Percentiles rank a stretch among this genome's conserved stretches.
These are phyloP conservation scores for Aspergillus biplanus DNA, from an alignment of 495 filamentous ascomycete genomes.

Conservation along the genomic window DNA sequence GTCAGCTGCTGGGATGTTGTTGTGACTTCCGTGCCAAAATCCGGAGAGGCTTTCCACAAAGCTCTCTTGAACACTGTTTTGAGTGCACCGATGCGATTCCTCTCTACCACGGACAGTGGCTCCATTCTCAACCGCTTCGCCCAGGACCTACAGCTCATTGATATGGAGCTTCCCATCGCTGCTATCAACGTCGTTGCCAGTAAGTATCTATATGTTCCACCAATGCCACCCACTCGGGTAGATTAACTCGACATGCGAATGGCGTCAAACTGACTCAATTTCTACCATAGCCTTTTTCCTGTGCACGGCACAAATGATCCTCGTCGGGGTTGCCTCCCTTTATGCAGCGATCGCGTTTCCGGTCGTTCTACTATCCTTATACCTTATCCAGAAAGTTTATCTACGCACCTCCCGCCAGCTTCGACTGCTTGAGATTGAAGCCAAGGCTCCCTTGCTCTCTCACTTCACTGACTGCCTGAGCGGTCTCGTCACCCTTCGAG, in stretches of 20 bases:
- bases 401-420: constrained; percentile 61
- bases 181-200: constrained; percentile 35
- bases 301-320: constrained; percentile 42
- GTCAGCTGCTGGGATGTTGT: constrained; percentile 11
- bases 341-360: constrained; percentile 48
- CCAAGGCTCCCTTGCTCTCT: constrained; percentile 55
- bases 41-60: constrained; percentile 2
- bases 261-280: not conserved
- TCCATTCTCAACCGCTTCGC: constrained; percentile 20
- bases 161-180: constrained; percentile 47
- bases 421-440: constrained; percentile 59
- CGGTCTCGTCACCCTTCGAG: constrained; percentile 48
- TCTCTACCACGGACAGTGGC: constrained; percentile 34
- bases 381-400: constrained; percentile 56
- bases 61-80: constrained; percentile 7
- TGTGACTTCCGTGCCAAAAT: constrained; percentile 5
- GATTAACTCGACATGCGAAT: not conserved
- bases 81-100: constrained; percentile 24
- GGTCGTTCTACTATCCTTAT: constrained; percentile 40
- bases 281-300: constrained; percentile 30
- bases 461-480: constrained; percentile 52
- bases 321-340: constrained; percentile 41
- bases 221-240: not conserved
- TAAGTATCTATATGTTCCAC: constrained; percentile 4
- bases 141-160: constrained; percentile 56